Conservation (phyloP, 2,329 filamentous ascomycete genomes). For the Xylaria polymorpha region DNA sequence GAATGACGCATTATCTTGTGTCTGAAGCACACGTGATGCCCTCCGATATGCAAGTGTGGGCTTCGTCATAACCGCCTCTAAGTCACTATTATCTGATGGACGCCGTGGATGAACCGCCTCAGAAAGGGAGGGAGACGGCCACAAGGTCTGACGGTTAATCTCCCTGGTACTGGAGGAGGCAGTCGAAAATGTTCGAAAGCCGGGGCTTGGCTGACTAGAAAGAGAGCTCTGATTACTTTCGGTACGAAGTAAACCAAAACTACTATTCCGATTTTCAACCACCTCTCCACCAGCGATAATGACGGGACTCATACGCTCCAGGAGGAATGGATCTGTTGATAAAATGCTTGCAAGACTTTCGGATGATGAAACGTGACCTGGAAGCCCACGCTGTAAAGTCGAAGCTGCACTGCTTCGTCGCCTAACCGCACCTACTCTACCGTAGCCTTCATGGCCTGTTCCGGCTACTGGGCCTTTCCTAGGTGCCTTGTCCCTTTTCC, state of each 20-base stretch:
- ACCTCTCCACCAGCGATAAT: conserved; percentile 73
- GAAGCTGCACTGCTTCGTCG: conserved; percentile 72
- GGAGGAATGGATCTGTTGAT: conserved; percentile 66
- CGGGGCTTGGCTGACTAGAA: conserved; percentile 56
- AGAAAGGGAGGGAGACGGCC: conserved; percentile 66
- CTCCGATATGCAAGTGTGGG: conserved; percentile 66
- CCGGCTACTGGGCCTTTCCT: conserved; percentile 87
- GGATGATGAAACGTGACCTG: conserved; percentile 60
- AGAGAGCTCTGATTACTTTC: conserved; percentile 63
- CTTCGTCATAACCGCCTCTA: conserved; percentile 60
- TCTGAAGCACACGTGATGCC: conserved; percentile 64
- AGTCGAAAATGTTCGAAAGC: conserved; percentile 58
- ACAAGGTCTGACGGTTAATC: conserved; percentile 58
- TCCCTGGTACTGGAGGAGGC: conserved; percentile 56
- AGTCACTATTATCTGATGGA: conserved; percentile 68
- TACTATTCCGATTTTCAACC: conserved; percentile 68
- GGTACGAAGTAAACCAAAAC: conserved; percentile 59
- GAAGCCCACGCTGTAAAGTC: conserved; percentile 59
- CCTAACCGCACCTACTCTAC: conserved; percentile 69
- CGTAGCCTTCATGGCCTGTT: conserved; percentile 93
- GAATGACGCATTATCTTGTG: conserved; percentile 56
- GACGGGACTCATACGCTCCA: conserved; percentile 72
- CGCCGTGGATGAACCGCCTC: conserved; percentile 51
- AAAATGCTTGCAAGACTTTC: conserved; percentile 61
- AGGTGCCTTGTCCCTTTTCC: conserved; percentile 63